Base-by-base conservation (phyloP, 805 yeast species). In the Ogataea sp. region DNA sequence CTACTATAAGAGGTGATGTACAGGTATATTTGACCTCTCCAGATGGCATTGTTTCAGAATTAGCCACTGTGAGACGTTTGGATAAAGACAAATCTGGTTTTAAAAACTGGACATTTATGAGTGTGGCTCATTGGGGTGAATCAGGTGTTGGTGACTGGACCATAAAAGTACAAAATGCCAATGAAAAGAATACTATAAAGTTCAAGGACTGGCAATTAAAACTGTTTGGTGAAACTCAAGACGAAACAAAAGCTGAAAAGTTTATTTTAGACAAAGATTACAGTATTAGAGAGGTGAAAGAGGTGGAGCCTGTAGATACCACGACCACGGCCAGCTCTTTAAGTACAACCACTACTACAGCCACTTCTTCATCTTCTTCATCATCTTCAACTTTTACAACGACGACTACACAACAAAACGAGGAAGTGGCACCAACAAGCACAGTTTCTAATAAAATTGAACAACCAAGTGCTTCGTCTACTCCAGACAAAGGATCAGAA, bases 111-210 rank as follows among this genome's bases (percentile, higher is more conserved):
- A 83, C 85, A 1, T 93, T 93, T 55, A 86, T 89, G 86, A 75
- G 90, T 10, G 97, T 93, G n/a, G 97, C 95, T 1, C 97, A 93
- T 58, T 93, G 97, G 97, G 96, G 96, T 30, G 89, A 82, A 49
- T 36, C 55, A 2, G 90, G 89, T 2, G 60, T 61, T 20, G 99
- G 99, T 10, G 76, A 72, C 5, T 93, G 98, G 98, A 76, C 61
- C 28, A 50, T 93, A 16, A 75, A 70, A 46, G 89, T 89, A 2
- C 52, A 57, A n/a, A 71, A 73, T 37, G 60, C 62, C 29, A 59
- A 55, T 16, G 65, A 58, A 7, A 59, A 52, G 1, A 63, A 65
- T 40, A 53, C 55, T 2, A 58, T 70, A 2, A 61, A 52, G 1
- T 68, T 93, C 32, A 61, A 71, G 33, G 66, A 72, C 50, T 93